A percentile compares a stretch with the other conserved stretches of the same genome.
These are phyloP conservation scores for Cladosporium sp. DNA, from an alignment of 2,329 filamentous ascomycete genomes.

Conservation along the genomic window DNA sequence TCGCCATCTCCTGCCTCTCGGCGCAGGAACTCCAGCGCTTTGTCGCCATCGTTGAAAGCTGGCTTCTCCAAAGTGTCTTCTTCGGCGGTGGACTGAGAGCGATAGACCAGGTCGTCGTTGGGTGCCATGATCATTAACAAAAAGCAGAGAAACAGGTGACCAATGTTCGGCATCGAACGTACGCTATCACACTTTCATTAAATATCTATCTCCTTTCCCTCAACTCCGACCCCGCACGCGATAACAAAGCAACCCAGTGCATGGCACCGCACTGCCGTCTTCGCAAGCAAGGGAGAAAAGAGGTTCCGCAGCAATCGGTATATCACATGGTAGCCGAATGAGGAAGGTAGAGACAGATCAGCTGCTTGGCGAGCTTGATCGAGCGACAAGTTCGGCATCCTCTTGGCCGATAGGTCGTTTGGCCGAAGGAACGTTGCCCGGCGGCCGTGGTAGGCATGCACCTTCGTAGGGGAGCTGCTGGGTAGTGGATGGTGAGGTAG, in stretches of 20 bases:
- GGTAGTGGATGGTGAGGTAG: no score
- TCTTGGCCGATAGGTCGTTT: no score
- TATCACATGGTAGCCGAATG: neutral
- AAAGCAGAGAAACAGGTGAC: neutral
- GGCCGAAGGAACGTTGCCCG: no score
- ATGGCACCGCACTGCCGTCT: no score
- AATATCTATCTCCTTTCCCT: no score
- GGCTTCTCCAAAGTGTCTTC: slow-evolving; percentile 12
- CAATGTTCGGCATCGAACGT: neutral
- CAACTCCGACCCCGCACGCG: no score
- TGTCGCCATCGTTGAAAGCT: slow-evolving; percentile 13
- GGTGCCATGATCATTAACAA: neutral
- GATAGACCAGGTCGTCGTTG: neutral
- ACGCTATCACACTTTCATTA: no score
- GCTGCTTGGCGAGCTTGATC: slow-evolving; percentile 9
- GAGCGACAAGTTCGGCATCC: neutral
- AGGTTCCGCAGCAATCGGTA: no score
- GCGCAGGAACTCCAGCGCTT: slow-evolving; percentile 14
- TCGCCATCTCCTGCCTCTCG: slow-evolving; percentile 13
- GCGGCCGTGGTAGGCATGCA: no score
- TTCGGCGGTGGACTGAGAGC: slow-evolving; percentile 4
- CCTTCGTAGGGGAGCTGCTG: no score
- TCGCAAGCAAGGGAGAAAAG: no score
- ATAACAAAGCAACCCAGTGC: no score
- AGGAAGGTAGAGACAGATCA: slow-evolving; percentile 3